Evolutionary conservation across 345 rosid species (phyloP), one percentile per base, ranked within the genome.

Genomic region (Xanthoceras sorbifolium): DNA sequence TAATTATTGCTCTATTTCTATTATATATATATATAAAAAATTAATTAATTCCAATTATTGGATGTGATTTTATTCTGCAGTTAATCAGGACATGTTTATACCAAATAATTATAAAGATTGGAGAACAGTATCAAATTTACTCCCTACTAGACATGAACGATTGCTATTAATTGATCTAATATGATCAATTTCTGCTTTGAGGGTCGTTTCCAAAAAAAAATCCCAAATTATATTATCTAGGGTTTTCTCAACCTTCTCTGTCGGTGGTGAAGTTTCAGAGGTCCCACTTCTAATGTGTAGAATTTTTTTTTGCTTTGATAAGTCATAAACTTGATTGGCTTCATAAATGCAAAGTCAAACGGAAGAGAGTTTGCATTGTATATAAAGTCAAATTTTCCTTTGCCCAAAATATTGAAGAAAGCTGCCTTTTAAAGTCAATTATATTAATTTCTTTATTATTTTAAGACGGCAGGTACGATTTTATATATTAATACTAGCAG

Each of bases 261-360:
- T 74, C 77, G 69, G 77, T 63, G 77, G 46, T n/a, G 8, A 46
- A 29, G 11, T 52, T 32, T 26, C 4, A 23, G 36, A 67, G 22
- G 73, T 29, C 50, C 65, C 52, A 71, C 75, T 10, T 28, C 29
- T 1, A 5, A 59, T 17, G 17, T 60, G 15, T 59, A n/a, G n/a
- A n/a, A n/a, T n/a, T n/a, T n/a, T n/a, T n/a, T n/a, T n/a, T n/a
- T 77, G 25, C 25, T 57, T 71, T 54, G 67, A 71, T 60, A 38
- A 11, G 8, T 36, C 67, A 17, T 23, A 15, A 2, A 1, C 10
- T 50, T 26, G 32, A 54, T 71, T 52, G 76, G 66, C 75, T 36
- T 38, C 26, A 64, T n/a, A 36, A 34, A 8, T 63, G n/a, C 42
- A 31, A 61, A 69, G 82, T 79, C 78, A 77, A 57, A 74, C 20